phyloP scores from a whole-genome alignment of 108 stramenopile species.

The Phaeodactylum tricornutum region DNA sequence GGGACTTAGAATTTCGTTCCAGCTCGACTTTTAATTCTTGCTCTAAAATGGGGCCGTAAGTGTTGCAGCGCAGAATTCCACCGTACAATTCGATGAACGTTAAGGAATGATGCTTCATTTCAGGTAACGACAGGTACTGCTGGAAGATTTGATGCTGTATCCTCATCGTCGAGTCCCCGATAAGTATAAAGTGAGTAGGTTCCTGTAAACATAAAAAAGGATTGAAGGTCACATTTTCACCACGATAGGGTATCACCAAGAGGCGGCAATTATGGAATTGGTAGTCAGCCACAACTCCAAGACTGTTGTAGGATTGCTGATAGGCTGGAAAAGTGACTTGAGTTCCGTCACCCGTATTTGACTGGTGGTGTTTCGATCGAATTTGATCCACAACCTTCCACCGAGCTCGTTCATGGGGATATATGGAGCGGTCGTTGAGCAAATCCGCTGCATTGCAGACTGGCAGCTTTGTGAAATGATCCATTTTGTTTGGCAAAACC shows the following conservation, averaged over 20 bases:
- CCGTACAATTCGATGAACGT: slow-evolving; percentile 6
- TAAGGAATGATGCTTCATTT: slow-evolving; percentile 1
- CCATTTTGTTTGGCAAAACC: slow-evolving; percentile 4
- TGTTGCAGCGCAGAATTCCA: slow-evolving; percentile 2
- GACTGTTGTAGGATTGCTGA: slow-evolving; percentile 38
- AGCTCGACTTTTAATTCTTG: too few relatives aligned
- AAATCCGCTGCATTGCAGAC: slow-evolving; percentile 20
- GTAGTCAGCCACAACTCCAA: slow-evolving; percentile 51
- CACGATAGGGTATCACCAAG: neutral
- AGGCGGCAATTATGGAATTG: slow-evolving; percentile 18
- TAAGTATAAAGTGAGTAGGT: slow-evolving; percentile 46
- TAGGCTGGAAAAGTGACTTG: slow-evolving; percentile 36
- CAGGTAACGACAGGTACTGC: slow-evolving; percentile 1
- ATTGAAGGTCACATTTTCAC: neutral
- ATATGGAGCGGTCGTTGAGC: slow-evolving; percentile 11
- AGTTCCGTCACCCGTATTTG: slow-evolving; percentile 1
- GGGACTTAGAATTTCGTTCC: too few relatives aligned
- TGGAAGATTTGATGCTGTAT: slow-evolving; percentile 32
- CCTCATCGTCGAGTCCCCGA: slow-evolving; percentile 66
- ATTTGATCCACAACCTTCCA: slow-evolving; percentile 36
- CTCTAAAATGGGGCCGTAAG: neutral
- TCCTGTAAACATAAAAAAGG: neutral
- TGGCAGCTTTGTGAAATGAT: slow-evolving; percentile 10
- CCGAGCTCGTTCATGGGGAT: slow-evolving; percentile 7
- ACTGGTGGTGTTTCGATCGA: slow-evolving; percentile 17